phyloP scores from a whole-genome alignment of 2,329 filamentous ascomycete species.

The Fusarium sulawesiense region DNA sequence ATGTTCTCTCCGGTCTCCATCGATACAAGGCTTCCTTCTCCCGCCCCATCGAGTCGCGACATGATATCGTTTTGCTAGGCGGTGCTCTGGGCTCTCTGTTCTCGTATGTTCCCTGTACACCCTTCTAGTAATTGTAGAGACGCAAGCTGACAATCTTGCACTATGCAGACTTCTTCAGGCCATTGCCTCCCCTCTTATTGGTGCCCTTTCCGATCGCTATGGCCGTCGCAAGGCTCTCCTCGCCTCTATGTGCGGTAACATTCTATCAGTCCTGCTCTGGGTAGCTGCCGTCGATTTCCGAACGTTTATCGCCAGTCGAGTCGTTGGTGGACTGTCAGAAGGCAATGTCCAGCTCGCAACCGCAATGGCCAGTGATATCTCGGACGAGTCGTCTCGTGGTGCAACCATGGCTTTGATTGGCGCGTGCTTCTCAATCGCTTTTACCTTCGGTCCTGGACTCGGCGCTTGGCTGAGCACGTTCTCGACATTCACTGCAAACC shows the following conservation, averaged over 20 bases:
- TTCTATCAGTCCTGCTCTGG: conserved; percentile 93
- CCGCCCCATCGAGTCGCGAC: conserved; percentile 91
- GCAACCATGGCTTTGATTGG: conserved; percentile 97
- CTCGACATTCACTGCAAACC: conserved; percentile 83
- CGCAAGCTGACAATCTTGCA: conserved; percentile 10
- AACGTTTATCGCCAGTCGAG: conserved; percentile 91
- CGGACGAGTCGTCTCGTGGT: conserved; percentile 83
- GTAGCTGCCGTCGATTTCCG: conserved; percentile 93
- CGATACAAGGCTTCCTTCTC: conserved; percentile 95
- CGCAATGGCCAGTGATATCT: conserved; percentile 96
- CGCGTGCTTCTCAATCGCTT: conserved; percentile 95
- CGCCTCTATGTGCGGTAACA: conserved; percentile 92
- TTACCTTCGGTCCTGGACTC: conserved; percentile 93
- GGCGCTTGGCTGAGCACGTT: conserved; percentile 87
- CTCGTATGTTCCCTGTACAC: conserved; percentile 58
- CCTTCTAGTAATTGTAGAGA: neutral
- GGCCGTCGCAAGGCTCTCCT: conserved; percentile 89
- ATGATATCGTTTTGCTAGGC: conserved; percentile 95
- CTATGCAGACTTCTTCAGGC: conserved; percentile 81
- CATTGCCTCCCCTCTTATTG: conserved; percentile 90
- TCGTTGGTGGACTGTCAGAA: conserved; percentile 94
- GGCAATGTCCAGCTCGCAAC: conserved; percentile 97
- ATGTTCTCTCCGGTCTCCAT: conserved; percentile 85
- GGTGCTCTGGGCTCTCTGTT: conserved; percentile 95
- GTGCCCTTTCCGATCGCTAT: conserved; percentile 86